Percentiles rank a stretch among this genome's conserved stretches.
Evolutionary conservation across 495 filamentous ascomycete genomes (phyloP).

Genomic region (Haplographium delicatum): DNA sequence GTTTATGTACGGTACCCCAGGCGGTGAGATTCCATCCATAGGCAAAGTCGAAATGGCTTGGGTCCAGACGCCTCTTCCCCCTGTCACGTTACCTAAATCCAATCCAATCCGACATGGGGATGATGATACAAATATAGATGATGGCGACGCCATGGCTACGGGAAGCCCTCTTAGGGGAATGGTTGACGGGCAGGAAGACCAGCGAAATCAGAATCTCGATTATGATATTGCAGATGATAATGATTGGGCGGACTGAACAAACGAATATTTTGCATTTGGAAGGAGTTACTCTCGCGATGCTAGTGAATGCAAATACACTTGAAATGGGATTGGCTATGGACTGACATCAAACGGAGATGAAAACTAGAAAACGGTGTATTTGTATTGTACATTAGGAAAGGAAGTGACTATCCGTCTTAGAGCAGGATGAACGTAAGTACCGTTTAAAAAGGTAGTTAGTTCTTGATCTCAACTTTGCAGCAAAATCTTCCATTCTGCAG

Average conservation of each 20-base stretch:
- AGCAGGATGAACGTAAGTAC: no score
- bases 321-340: no score
- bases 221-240: constrained; percentile 42
- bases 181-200: constrained; percentile 10
- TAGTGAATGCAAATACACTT: background rate
- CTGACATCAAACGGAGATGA: no score
- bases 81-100: constrained; percentile 19
- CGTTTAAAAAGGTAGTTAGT: no score
- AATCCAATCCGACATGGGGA: background rate
- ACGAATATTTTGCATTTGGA: background rate
- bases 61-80: constrained; percentile 48
- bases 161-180: constrained; percentile 16
- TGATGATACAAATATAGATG: constrained; percentile 19
- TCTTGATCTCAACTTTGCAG: no score
- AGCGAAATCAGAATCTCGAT: constrained; percentile 31
- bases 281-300: background rate
- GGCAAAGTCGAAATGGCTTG: constrained; percentile 75
- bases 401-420: no score
- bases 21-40: constrained; percentile 63
- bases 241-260: constrained; percentile 25
- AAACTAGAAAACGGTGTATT: no score
- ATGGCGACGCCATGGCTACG: constrained; percentile 27
- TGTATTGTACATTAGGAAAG: constrained; percentile 5
- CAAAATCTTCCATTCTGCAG: no score
- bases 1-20: constrained; percentile 59